Evolutionary conservation across 2,329 filamentous ascomycete genomes (phyloP), one percentile per base, ranked within the genome.

Genomic region (Monosporascus sp.): DNA sequence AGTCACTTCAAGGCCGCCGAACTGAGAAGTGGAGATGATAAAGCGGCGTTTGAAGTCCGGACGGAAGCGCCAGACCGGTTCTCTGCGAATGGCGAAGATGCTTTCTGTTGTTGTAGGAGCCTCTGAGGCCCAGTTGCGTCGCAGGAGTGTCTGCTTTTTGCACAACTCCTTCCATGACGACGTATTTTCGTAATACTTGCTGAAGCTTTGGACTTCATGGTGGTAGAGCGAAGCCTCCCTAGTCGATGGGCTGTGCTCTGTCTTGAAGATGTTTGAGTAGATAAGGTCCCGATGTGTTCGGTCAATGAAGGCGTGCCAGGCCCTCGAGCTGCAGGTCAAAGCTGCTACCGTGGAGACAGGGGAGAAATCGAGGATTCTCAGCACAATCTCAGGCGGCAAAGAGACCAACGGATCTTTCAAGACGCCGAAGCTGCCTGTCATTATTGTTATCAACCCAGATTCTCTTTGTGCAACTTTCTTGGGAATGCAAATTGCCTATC

Each of bases 41-140:
- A 76, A 70, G 0, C 75, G 69, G 35, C 74, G 70, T 57, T 74
- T 71, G 59, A 77, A 76, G 55, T 77, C 75, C 2, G 73, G 67
- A 3, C 69, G 67, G 57, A 77, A 77, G 1, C 74, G 68, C 74
- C 74, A 78, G 37, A 77, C 65, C 0, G 70, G 69, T 50, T 71
- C 63, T 45, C 68, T 68, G 45, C 70, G 70, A 26, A 75, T 62
- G 48, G 75, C 70, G 19, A 76, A 58, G 24, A 73, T 66, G 3
- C 68, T 70, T 48, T 75, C 73, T 22, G 65, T 66, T 16, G 65
- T 70, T 5, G 64, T 55, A 0, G 74, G 74, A 2, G 53, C 56
- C 8, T 58, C 52, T 5, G 59, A 51, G 17, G 61, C 60, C 74
- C 74, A 77, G 37, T 74, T 74, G 43, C 63, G 61, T 11, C 62